Percentiles rank a stretch among this genome's conserved stretches.
Evolutionary conservation across 768 basidiomycete genomes (phyloP).

Genomic region (Xerocomellus chrysenteron): DNA sequence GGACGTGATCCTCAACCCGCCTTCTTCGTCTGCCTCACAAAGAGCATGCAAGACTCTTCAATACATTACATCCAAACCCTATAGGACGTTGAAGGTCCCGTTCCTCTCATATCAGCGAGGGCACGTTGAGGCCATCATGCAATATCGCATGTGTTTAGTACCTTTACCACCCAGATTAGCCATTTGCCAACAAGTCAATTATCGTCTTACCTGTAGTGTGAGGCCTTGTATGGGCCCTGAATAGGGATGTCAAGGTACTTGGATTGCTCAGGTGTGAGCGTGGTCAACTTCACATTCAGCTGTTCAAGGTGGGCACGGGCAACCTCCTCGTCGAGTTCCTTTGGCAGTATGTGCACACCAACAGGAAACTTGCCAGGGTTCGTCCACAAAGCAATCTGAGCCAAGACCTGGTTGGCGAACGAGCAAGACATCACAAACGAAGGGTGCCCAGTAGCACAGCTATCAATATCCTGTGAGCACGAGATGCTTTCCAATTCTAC

Average conservation of each 20-base stretch:
- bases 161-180: conserved; percentile 17
- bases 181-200: neutral
- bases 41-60: conserved; percentile 49
- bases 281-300: conserved; percentile 92
- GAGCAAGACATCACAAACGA: conserved; percentile 99
- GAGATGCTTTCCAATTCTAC: neutral
- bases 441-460: conserved; percentile 97
- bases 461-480: conserved; percentile 27
- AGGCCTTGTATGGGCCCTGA: conserved; percentile 75
- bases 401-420: conserved; percentile 97
- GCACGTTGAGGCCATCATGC: conserved; percentile 76
- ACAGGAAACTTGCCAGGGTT: conserved; percentile 89
- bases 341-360: conserved; percentile 98
- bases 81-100: conserved; percentile 70
- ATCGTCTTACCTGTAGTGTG: conserved; percentile 57
- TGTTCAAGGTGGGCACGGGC: conserved; percentile 92
- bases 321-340: conserved; percentile 98
- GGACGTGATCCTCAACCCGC: conserved; percentile 19
- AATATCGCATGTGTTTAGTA: conserved; percentile 26
- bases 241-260: conserved; percentile 89
- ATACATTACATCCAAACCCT: conserved; percentile 44
- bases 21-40: conserved; percentile 30
- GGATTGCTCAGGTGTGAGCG: conserved; percentile 70
- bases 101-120: conserved; percentile 56
- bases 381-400: conserved; percentile 98